phyloP scores from a whole-genome alignment of 768 basidiomycete species.

The Psilocybe sp. region DNA sequence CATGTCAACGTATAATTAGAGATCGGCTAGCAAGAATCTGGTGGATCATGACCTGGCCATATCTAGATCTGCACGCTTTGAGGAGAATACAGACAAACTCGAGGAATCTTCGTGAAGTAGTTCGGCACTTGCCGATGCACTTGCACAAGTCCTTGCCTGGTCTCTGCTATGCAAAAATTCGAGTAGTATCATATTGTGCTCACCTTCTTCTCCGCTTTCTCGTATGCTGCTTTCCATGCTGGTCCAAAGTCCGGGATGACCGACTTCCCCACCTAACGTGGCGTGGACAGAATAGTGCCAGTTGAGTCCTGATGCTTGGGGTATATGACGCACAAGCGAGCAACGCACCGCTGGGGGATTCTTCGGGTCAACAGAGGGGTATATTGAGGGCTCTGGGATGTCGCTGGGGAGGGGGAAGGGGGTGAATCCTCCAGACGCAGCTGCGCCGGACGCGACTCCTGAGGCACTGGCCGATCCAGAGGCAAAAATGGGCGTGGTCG shows the following conservation, averaged over 20 bases:
- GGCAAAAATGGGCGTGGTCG: background rate
- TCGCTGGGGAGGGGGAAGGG: constrained; percentile 63
- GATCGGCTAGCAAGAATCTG: too few species aligned
- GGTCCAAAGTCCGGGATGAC: constrained; percentile 45
- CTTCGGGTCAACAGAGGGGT: constrained; percentile 51
- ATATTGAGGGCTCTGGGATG: constrained; percentile 48
- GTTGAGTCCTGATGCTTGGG: background rate
- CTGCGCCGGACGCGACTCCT: background rate
- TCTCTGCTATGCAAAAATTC: background rate
- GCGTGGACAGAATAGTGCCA: background rate
- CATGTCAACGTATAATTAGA: too few species aligned
- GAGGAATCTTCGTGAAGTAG: too few species aligned
- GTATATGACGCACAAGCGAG: background rate
- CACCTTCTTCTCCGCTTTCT: constrained; percentile 56
- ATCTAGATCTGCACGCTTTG: too few species aligned
- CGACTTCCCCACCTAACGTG: constrained; percentile 28
- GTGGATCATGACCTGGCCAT: too few species aligned
- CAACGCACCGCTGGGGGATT: constrained; percentile 52
- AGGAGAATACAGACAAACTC: too few species aligned
- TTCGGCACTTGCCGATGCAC: background rate
- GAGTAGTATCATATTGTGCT: constrained; percentile 6
- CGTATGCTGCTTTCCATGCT: constrained; percentile 61
- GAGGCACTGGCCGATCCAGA: too few species aligned
- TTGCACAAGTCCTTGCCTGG: background rate
- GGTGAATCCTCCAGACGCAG: constrained; percentile 34